Conservation (phyloP, 1,284 basidiomycete genomes). For the Sphagnurus paluster region DNA sequence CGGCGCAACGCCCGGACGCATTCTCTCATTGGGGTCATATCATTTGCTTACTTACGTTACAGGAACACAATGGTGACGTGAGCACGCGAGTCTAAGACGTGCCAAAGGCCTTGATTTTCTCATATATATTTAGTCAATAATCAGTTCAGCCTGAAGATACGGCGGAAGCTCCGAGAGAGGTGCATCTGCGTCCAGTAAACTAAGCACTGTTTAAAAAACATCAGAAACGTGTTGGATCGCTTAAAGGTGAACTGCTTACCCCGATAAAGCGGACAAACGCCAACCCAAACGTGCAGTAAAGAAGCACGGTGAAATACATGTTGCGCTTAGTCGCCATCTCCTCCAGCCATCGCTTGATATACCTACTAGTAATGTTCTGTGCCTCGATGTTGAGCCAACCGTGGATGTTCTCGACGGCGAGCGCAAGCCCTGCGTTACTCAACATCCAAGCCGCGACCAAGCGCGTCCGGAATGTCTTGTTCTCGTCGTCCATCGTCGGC, state of each 20-base stretch:
- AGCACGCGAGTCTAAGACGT: no score
- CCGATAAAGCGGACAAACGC: conserved; percentile 70
- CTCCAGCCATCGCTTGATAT: conserved; percentile 36
- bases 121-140: neutral
- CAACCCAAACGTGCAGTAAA: conserved; percentile 81
- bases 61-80: no score
- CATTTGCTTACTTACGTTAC: no score
- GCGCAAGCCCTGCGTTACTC: conserved; percentile 65
- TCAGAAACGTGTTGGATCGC: neutral
- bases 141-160: conserved; percentile 21
- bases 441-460: conserved; percentile 77
- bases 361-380: conserved; percentile 30
- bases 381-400: conserved; percentile 52
- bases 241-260: conserved; percentile 44
- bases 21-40: no score
- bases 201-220: conserved; percentile 14
- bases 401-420: conserved; percentile 74
- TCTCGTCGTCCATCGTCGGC: conserved; percentile 79
- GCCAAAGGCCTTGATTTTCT: no score
- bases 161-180: conserved; percentile 20
- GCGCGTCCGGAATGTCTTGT: conserved; percentile 83
- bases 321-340: conserved; percentile 55
- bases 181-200: conserved; percentile 23
- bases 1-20: no score
- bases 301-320: conserved; percentile 70